A percentile compares a stretch with the other conserved stretches of the same genome.
Conservation (phyloP, 2,329 filamentous ascomycete species). For the Ophiostoma quercus region DNA sequence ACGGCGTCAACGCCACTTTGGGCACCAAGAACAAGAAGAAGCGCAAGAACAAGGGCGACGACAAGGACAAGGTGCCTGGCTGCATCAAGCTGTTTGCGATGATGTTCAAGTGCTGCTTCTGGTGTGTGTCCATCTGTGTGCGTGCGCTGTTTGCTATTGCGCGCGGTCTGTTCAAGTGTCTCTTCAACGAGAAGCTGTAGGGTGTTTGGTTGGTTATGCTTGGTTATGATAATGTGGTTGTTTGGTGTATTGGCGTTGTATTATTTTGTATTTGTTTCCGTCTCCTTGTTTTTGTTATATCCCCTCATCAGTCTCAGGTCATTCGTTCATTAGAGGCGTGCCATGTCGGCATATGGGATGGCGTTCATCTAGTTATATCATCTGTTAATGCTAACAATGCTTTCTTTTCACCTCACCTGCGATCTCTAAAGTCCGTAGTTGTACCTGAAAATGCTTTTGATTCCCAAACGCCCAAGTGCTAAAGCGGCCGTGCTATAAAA, state of each 20-base stretch:
- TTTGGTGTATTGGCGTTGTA: background rate
- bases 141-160: conserved; percentile 50
- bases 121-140: conserved; percentile 52
- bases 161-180: conserved; percentile 47
- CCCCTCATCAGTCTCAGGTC: conserved; percentile 4
- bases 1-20: background rate
- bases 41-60: conserved; percentile 33
- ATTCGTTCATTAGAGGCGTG: conserved; percentile 7
- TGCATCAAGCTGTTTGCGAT: conserved; percentile 46
- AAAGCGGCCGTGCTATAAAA: conserved; percentile 1
- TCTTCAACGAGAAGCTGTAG: conserved; percentile 42
- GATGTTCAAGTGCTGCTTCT: conserved; percentile 54
- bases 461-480: conserved; percentile 13
- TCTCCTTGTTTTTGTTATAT: conserved; percentile 7
- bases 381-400: background rate
- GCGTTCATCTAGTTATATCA: background rate
- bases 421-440: background rate
- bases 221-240: background rate
- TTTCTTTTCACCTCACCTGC: background rate
- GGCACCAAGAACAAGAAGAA: background rate
- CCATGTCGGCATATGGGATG: background rate
- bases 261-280: background rate
- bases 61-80: conserved; percentile 47
- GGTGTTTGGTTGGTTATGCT: background rate
- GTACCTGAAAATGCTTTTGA: conserved; percentile 6